Percentiles rank a stretch among this genome's conserved stretches.
Conservation (phyloP, 1,284 basidiomycete genomes). For the Ceratobasidium sp. region DNA sequence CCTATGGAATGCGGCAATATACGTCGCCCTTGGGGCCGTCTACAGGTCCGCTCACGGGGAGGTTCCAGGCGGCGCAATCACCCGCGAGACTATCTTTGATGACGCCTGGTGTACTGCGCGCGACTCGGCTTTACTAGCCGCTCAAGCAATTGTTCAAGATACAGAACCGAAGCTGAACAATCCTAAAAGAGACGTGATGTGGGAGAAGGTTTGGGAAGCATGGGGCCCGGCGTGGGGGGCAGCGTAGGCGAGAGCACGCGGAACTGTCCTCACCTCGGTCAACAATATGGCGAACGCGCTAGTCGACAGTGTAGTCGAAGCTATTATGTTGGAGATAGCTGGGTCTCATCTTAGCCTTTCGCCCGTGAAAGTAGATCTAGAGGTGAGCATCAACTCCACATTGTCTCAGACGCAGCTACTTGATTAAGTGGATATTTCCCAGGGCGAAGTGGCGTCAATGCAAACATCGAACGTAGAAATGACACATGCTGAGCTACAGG, state of each 20-base stretch:
- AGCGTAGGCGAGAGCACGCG: background rate
- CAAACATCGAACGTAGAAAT: background rate
- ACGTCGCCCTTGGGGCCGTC: background rate
- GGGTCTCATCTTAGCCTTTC: background rate
- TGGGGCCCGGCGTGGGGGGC: constrained; percentile 3
- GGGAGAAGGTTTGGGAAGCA: constrained; percentile 16
- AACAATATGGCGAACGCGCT: background rate
- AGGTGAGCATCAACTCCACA: background rate
- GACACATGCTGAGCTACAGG: background rate
- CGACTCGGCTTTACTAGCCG: background rate
- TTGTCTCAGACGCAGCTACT: too few relatives aligned
- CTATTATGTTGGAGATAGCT: background rate
- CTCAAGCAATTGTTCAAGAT: background rate
- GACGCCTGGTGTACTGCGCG: background rate
- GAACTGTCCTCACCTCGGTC: background rate
- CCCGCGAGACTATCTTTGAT: background rate
- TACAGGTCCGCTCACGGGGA: background rate
- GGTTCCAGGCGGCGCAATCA: background rate
- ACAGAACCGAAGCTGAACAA: background rate
- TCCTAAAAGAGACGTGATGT: constrained; percentile 22
- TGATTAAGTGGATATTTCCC: too few relatives aligned
- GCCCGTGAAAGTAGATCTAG: background rate
- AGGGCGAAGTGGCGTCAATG: too few relatives aligned
- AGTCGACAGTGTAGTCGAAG: background rate
- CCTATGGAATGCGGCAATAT: constrained; percentile 16